Evolutionary conservation across 352 stramenopile genomes (phyloP), one percentile per base, ranked within the genome.

Genomic region (Globisporangium yorkense): DNA sequence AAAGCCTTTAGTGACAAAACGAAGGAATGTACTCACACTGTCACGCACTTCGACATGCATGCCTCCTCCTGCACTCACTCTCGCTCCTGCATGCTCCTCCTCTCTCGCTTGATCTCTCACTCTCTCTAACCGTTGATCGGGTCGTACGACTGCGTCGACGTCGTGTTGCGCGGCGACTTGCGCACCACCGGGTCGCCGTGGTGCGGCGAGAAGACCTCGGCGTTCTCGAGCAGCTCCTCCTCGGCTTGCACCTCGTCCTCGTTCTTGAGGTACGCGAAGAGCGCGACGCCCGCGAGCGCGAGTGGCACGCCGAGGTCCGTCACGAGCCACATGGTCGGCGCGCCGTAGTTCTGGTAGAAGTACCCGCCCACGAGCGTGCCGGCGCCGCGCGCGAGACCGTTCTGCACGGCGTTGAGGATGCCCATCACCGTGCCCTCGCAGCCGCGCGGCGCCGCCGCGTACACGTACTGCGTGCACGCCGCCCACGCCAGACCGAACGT

Each of bases 401-500:
- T 90, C 63, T 91, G 84, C 41, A 90, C 72, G 2, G 77, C 79
- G 53, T 88, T 90, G 37, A 93, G 66, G 27, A 93, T 61, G 0
- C 84, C 84, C 73, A 93, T 89, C 56, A 93, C 71, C 3, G 81
- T 90, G 33, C 81, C 79, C 56, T 91, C 65, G 18, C 66, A 80
- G 18, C 84, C 84, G 13, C 65, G 59, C 43, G 81, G 84, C 33
- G 84, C 67, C 1, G 77, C 68, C 39, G 71, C 63, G 65, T 90
- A 93, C 3, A 91, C 65, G 62, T 93, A 93, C 63, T 90, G 75
- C 16, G 84, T 91, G 53, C 68, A 80, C 5, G 81, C 80, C 5
- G 84, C 81, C 84, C 79, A 91, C 1, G 79, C 71, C 54, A 93
- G 70, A 15, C 77, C 79, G 54, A 87, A 93, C 5, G 84, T 91